Base-by-base conservation (phyloP, 139 green algal species). In the Chlamydomonas schloesseri region DNA sequence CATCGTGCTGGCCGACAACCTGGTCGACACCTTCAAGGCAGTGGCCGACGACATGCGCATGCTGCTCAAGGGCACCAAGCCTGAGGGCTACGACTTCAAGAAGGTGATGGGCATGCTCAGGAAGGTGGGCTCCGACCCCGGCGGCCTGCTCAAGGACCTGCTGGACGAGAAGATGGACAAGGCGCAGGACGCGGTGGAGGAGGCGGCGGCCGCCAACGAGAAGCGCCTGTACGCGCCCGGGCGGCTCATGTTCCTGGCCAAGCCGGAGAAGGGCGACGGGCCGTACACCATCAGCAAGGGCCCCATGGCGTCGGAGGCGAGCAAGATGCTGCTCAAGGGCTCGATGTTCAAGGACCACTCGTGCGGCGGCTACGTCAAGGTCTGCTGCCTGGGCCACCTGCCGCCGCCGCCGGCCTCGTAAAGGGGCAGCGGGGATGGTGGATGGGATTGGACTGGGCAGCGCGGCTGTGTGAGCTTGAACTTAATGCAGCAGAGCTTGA, bases 141-240 rank as follows among this genome's bases (percentile, higher is more conserved):
- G 26, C 8, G 71, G 46, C 15, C 46, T 64, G 71, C 46, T 78
- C 17, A 46, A 47, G 71, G 46, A 62, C 33, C 6, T 78, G 71
- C 26, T 78, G 3, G 29, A 62, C 28, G 46, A 78, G 71, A 62
- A 78, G 71, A 14, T 62, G 71, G 70, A 75, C 36, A 57, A 55
- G 70, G 37, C 37, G 69, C 34, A 55, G 36, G 70, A 55, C 70
- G 70, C 70, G 11, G 36, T 20, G 14, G 36, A 75, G 3, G 36
- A 11, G 2, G 42, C 42, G 13, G 42, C 42, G 4, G 42, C 24
- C 0, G 55, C 24, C 14, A 47, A 65, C 71, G 17, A 15, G 31
- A 64, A 34, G 46, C 71, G 71, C 28, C 71, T 78, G 15, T 78
- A 78, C 71, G 28, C 71, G 46, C 71, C 71, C 46, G 71, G 71